These are phyloP conservation scores for Ilex asprella DNA, from an alignment of 257 asterid genomes.

Conservation along the genomic window DNA sequence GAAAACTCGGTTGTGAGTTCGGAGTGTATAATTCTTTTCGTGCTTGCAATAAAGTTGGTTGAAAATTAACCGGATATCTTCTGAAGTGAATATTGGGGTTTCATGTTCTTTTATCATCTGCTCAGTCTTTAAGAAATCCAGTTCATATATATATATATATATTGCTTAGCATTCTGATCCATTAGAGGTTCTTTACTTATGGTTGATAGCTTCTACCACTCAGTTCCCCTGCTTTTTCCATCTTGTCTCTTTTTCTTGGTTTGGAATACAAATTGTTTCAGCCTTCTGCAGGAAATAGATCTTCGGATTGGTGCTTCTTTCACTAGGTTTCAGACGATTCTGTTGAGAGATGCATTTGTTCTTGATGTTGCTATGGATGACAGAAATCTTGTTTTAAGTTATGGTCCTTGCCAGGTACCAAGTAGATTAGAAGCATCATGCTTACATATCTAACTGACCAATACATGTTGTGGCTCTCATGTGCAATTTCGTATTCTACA, in stretches of 20 bases:
- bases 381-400: constrained; percentile 68
- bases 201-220: too few species aligned
- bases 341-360: constrained; percentile 79
- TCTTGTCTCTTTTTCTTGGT: too few species aligned
- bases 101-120: not conserved
- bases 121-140: not conserved
- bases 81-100: not conserved
- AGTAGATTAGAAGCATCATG: not conserved
- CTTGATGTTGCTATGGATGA: constrained; percentile 64
- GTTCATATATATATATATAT: too few species aligned
- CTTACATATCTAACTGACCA: not conserved
- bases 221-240: too few species aligned
- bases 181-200: too few species aligned
- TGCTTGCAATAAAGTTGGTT: not conserved
- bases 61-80: too few species aligned
- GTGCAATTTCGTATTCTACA: not conserved
- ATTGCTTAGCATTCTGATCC: too few species aligned
- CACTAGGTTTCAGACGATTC: constrained; percentile 95
- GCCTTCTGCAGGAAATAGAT: constrained; percentile 81
- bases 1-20: not conserved
- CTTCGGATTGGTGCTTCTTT: constrained; percentile 97
- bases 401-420: constrained; percentile 98
- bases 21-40: too few species aligned
- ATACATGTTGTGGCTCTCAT: not conserved
- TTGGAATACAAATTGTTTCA: constrained; percentile 4